Evolutionary conservation across 1,284 basidiomycete genomes (phyloP).

Genomic region (Irpex sp.): DNA sequence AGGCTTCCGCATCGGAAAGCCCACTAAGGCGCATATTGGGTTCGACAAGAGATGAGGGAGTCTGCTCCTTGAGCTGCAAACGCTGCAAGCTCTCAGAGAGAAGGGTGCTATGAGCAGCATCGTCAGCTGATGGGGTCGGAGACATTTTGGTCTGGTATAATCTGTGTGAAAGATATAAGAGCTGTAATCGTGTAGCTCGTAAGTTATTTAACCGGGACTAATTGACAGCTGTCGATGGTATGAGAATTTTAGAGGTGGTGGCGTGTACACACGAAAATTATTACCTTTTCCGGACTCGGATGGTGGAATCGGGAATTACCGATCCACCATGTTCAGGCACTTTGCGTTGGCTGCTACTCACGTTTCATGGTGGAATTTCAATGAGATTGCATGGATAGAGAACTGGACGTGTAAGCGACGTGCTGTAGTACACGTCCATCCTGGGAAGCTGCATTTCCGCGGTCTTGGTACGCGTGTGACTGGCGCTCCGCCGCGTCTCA

Average conservation of each 20-base stretch:
- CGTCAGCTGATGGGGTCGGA: slow-evolving; percentile 17
- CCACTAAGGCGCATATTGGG: slow-evolving; percentile 5
- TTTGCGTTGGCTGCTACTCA: neutral
- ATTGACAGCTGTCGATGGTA: neutral
- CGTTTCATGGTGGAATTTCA: neutral
- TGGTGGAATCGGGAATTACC: neutral
- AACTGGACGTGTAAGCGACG: no score
- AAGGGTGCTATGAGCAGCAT: slow-evolving; percentile 18
- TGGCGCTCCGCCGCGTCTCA: no score
- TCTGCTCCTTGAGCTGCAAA: slow-evolving; percentile 23
- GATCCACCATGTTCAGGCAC: neutral
- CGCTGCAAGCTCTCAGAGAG: slow-evolving; percentile 28
- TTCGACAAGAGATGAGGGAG: slow-evolving; percentile 8
- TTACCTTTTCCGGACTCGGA: neutral
- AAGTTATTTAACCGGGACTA: neutral
- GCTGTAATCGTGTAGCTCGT: neutral
- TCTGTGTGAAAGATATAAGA: neutral
- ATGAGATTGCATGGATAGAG: no score
- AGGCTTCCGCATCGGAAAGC: slow-evolving; percentile 9
- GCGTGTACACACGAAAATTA: slow-evolving; percentile 1
- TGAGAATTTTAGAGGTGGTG: neutral
- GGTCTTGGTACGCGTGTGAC: no score
- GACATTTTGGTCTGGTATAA: slow-evolving; percentile 20
- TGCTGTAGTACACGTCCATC: neutral
- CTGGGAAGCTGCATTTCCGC: no score